These are phyloP conservation scores for Copromyces sp. DNA, from an alignment of 495 filamentous ascomycete genomes.

Conservation along the genomic window DNA sequence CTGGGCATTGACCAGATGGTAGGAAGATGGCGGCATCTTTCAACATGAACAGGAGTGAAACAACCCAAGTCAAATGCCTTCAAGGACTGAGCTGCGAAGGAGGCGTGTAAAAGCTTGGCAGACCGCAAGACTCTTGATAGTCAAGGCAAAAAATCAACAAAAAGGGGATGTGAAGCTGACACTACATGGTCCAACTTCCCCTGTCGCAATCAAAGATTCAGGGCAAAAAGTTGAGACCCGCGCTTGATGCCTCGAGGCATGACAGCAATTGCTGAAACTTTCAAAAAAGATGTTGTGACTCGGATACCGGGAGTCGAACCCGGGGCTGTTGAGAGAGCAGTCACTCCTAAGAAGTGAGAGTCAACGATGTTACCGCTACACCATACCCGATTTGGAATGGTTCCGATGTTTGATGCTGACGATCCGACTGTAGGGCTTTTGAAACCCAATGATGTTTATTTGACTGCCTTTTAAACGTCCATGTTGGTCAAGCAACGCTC, in stretches of 20 bases:
- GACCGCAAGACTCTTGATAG: neutral
- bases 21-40: neutral
- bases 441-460: neutral
- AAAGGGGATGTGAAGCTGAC: neutral
- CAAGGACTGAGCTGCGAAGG: neutral
- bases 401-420: neutral
- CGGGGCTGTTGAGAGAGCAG: neutral
- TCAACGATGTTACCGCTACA: neutral
- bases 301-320: neutral
- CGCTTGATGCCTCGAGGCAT: neutral
- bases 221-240: neutral
- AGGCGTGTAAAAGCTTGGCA: neutral
- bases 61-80: no score
- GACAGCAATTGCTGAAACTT: neutral
- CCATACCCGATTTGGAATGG: neutral
- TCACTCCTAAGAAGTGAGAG: neutral
- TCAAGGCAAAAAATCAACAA: neutral
- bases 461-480: neutral
- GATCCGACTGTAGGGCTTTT: accelerated
- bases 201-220: no score
- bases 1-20: neutral
- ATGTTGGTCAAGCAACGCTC: neutral
- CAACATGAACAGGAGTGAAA: neutral
- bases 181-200: no score
- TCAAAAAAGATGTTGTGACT: neutral